Conservation (phyloP, 2,329 filamentous ascomycete species). For the Diaporthe batatas region DNA sequence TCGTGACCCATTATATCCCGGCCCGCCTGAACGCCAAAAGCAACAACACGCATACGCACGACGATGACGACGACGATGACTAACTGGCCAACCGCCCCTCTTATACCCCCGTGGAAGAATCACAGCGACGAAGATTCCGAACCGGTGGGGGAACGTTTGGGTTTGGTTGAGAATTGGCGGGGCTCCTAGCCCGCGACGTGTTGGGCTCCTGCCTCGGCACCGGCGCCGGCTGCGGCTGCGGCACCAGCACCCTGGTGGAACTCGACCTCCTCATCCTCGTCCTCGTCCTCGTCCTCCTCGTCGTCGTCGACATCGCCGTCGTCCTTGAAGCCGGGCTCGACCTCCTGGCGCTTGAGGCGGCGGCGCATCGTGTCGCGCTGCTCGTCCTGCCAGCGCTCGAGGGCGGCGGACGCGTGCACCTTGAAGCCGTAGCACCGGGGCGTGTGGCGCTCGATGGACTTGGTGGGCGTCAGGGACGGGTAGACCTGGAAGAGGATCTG, state of each 20-base stretch:
- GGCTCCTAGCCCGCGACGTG: slow-evolving; percentile 23
- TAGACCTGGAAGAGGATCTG: slow-evolving; percentile 99
- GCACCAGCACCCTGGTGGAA: slow-evolving; percentile 49
- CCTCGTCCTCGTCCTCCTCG: slow-evolving; percentile 75
- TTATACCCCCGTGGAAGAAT: background rate
- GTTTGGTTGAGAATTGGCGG: background rate
- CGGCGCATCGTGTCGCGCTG: slow-evolving; percentile 86
- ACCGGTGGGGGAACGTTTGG: slow-evolving; percentile 1
- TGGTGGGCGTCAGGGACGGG: slow-evolving; percentile 87
- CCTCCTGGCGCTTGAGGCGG: slow-evolving; percentile 76
- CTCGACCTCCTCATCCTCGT: slow-evolving; percentile 61
- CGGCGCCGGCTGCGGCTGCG: background rate
- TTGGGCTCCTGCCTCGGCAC: slow-evolving; percentile 1
- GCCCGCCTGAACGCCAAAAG: slow-evolving; percentile 30
- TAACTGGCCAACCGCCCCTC: background rate
- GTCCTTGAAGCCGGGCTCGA: slow-evolving; percentile 86
- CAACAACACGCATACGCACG: background rate
- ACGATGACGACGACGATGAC: background rate
- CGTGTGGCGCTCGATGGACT: slow-evolving; percentile 87
- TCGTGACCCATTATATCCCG: slow-evolving; percentile 31
- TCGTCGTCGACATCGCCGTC: slow-evolving; percentile 71
- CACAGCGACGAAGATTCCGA: background rate
- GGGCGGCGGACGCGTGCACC: slow-evolving; percentile 88
- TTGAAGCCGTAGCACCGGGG: slow-evolving; percentile 96
- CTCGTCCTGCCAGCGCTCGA: slow-evolving; percentile 91